Percentiles rank a stretch among this genome's conserved stretches.
Evolutionary conservation across 192 early-diverging fungal genomes (phyloP).

Genomic region (Umbelopsis vinacea): DNA sequence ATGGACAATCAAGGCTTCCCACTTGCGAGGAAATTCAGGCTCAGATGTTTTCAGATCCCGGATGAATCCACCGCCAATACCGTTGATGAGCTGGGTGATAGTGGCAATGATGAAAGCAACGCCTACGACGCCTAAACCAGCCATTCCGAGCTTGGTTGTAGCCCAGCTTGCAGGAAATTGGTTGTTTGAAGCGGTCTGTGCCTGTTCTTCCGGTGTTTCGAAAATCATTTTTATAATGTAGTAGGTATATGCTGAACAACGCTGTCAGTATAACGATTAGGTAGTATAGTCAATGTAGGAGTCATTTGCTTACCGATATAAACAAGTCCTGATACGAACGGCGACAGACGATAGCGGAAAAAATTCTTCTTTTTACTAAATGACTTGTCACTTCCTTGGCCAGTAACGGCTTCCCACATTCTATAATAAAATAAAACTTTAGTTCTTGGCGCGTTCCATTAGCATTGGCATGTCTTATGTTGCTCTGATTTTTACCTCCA

Average conservation of each 20-base stretch:
- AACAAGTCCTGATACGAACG: constrained; percentile 49
- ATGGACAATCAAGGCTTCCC: constrained; percentile 38
- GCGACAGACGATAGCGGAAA: constrained; percentile 49
- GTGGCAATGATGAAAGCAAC: constrained; percentile 50
- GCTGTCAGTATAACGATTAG: background rate
- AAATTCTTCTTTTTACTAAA: constrained; percentile 48
- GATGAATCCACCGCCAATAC: constrained; percentile 43
- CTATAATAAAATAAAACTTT: constrained; percentile 9
- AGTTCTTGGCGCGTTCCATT: no score
- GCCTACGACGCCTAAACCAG: constrained; percentile 38
- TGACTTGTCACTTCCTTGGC: constrained; percentile 48
- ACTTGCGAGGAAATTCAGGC: constrained; percentile 24
- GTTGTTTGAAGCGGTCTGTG: constrained; percentile 33
- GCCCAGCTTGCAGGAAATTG: constrained; percentile 45
- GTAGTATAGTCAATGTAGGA: background rate
- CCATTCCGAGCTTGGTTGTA: constrained; percentile 27
- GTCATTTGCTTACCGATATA: constrained; percentile 30
- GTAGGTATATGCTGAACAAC: constrained; percentile 39
- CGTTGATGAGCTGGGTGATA: constrained; percentile 49
- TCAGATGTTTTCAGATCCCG: constrained; percentile 31
- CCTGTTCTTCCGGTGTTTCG: constrained; percentile 32
- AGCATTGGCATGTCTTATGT: no score
- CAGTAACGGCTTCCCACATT: constrained; percentile 52
- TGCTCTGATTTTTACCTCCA: constrained; percentile 35
- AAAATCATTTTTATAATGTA: constrained; percentile 48